These are phyloP conservation scores for Persicaria tinctoria DNA, from an alignment of 148 eudicot genomes.

Conservation along the genomic window DNA sequence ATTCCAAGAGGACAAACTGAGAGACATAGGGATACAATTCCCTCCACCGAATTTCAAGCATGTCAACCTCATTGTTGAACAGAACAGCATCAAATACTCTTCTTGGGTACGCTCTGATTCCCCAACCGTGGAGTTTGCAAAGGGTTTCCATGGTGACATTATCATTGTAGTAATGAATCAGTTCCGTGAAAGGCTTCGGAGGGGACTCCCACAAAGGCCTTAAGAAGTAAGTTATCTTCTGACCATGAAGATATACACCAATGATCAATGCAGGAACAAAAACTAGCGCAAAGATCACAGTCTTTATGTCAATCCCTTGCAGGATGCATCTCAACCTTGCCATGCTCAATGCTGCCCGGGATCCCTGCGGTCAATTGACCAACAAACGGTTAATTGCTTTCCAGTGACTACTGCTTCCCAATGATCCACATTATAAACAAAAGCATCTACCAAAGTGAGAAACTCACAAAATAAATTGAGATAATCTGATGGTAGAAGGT, in stretches of 20 bases:
- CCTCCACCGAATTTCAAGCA: constrained; percentile 53
- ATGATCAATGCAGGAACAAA: constrained; percentile 25
- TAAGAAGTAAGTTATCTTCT: constrained; percentile 41
- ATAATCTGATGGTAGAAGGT: background rate
- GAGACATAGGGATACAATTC: constrained; percentile 51
- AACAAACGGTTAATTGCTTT: background rate
- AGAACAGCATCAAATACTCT: constrained; percentile 56
- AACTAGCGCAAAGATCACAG: constrained; percentile 23
- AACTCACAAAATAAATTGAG: background rate
- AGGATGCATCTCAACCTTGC: constrained; percentile 36
- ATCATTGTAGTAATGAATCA: constrained; percentile 42
- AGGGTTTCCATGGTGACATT: constrained; percentile 43
- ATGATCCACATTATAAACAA: background rate
- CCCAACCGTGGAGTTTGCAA: constrained; percentile 63
- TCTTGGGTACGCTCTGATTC: constrained; percentile 41
- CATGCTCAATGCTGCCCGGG: constrained; percentile 24
- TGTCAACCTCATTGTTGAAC: constrained; percentile 54
- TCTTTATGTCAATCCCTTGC: constrained; percentile 29
- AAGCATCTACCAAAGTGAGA: background rate
- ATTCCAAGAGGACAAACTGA: constrained; percentile 52
- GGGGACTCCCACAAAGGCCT: constrained; percentile 56
- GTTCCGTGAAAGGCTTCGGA: constrained; percentile 35
- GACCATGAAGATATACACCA: constrained; percentile 47
- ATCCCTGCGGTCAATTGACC: constrained; percentile 21
- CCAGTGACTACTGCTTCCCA: background rate